Conservation (phyloP, 352 stramenopile genomes). For the Globisporangium sylvaticum region DNA sequence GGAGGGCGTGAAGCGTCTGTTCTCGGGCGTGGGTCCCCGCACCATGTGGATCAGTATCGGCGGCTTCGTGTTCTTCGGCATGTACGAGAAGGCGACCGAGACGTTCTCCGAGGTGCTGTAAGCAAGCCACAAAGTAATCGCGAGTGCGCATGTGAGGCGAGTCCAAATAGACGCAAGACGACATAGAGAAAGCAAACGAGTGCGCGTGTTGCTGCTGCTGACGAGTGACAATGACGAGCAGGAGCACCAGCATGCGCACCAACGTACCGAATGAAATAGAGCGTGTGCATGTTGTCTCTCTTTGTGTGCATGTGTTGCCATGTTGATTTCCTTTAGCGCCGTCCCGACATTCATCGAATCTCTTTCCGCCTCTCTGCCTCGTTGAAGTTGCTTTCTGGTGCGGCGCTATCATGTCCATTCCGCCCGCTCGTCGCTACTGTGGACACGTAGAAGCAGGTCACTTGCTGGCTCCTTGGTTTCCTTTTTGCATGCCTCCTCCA, state of each 20-base stretch:
- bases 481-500: not conserved
- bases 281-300: not conserved
- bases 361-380: not conserved
- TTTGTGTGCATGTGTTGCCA: not conserved
- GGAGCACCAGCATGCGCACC: not conserved
- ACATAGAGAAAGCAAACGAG: slow-evolving; percentile 5
- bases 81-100: slow-evolving; percentile 93
- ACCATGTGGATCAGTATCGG: slow-evolving; percentile 99
- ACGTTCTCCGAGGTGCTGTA: slow-evolving; percentile 60
- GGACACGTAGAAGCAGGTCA: not conserved
- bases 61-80: slow-evolving; percentile 99
- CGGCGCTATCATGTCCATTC: not conserved
- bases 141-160: not conserved
- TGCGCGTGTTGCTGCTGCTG: not conserved
- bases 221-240: not conserved
- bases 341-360: not conserved
- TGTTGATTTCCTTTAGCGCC: not conserved
- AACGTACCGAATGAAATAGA: slow-evolving; percentile 8
- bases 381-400: slow-evolving; percentile 1
- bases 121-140: not conserved
- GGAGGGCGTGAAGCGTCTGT: slow-evolving; percentile 90
- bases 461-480: slow-evolving; percentile 6
- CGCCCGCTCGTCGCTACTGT: not conserved
- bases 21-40: slow-evolving; percentile 93
- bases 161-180: not conserved